A percentile compares a stretch with the other conserved stretches of the same genome.
Evolutionary conservation across 345 rosid genomes (phyloP).

Genomic region (Populus tremula): DNA sequence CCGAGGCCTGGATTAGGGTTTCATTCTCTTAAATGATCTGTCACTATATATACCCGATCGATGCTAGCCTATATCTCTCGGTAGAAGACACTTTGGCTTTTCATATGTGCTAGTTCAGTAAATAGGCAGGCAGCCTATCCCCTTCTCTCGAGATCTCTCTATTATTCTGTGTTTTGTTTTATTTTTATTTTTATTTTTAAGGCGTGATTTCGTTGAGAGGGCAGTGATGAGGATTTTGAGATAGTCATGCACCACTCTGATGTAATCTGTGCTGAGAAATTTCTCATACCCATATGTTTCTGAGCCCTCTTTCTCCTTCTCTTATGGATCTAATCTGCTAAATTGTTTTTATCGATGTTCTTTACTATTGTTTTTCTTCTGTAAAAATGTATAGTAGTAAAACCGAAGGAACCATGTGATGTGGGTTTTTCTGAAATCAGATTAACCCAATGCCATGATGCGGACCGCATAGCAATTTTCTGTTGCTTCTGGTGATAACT

Average conservation of each 20-base stretch:
- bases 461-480: slow-evolving; percentile 48
- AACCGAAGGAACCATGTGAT: slow-evolving; percentile 36
- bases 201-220: neutral
- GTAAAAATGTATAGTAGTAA: no score
- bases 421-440: slow-evolving; percentile 17
- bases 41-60: neutral
- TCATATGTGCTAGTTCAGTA: neutral
- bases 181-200: no score
- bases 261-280: slow-evolving; percentile 44
- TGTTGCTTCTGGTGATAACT: slow-evolving; percentile 42
- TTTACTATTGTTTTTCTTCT: neutral
- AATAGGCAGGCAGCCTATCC: no score
- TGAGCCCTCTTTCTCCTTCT: slow-evolving; percentile 31
- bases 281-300: slow-evolving; percentile 45
- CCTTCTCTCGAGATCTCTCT: no score
- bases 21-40: neutral
- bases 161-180: no score
- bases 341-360: neutral
- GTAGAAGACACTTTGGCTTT: no score
- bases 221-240: slow-evolving; percentile 48
- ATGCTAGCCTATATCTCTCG: no score
- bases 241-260: slow-evolving; percentile 71
- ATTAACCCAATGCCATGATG: slow-evolving; percentile 46
- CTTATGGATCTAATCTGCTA: neutral
- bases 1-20: neutral